Evolutionary conservation across 306 rosid genomes (phyloP).

Genomic region (Quercus suber): DNA sequence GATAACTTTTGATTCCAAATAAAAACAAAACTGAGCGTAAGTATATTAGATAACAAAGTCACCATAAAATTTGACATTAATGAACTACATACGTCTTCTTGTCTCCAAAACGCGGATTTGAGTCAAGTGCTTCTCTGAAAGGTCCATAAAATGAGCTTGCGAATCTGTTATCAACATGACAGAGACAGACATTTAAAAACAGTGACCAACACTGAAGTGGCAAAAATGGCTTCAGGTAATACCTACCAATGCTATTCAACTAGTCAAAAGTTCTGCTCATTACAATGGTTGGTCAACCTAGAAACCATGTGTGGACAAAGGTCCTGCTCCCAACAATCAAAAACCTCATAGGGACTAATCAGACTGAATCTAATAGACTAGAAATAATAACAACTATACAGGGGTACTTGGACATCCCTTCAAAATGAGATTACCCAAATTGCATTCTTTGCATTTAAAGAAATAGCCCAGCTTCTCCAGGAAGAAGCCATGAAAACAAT

Average conservation of each 20-base stretch:
- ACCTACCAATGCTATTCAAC: conserved; percentile 11
- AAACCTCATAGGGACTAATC: background rate
- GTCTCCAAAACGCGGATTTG: conserved; percentile 97
- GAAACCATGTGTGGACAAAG: background rate
- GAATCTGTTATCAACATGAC: conserved; percentile 51
- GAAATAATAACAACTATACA: background rate
- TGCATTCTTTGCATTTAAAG: background rate
- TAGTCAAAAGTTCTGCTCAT: background rate
- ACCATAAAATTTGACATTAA: conserved; percentile 7
- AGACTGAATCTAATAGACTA: conserved; percentile 7
- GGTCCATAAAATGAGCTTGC: conserved; percentile 98
- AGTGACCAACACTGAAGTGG: background rate
- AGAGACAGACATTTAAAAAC: conserved; percentile 11
- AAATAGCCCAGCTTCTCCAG: background rate
- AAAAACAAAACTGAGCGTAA: conserved; percentile 32
- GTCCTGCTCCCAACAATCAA: background rate
- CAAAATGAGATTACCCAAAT: background rate
- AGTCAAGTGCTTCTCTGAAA: conserved; percentile 91
- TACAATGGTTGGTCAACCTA: background rate
- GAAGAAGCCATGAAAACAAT: background rate
- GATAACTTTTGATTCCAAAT: conserved; percentile 64
- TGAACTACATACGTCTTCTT: conserved; percentile 70
- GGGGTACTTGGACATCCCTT: background rate
- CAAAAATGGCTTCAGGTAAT: background rate
- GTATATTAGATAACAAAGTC: background rate